Conservation (phyloP, 345 rosid genomes). For the Aquilaria yunnanensis region DNA sequence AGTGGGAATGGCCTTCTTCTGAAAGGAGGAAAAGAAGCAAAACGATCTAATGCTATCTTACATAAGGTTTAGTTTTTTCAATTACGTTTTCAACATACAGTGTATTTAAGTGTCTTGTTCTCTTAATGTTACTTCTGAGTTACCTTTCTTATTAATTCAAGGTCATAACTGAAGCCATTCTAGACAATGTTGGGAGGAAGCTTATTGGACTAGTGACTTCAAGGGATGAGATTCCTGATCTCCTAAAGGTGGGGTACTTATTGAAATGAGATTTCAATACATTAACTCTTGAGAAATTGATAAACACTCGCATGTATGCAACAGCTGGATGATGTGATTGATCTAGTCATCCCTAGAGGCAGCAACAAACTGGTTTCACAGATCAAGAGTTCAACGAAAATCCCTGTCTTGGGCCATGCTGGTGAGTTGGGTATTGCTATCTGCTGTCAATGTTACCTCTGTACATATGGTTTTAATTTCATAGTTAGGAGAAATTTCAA, state of each 20-base stretch:
- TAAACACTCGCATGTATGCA: conserved; percentile 19
- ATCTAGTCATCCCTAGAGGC: conserved; percentile 99
- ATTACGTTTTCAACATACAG: not conserved
- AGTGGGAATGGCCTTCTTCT: conserved; percentile 94
- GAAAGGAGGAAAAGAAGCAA: conserved; percentile 98
- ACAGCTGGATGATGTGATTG: conserved; percentile 98
- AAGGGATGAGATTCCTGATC: conserved; percentile 94
- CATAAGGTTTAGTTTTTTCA: conserved; percentile 56
- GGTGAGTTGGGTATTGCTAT: conserved; percentile 41
- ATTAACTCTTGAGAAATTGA: conserved; percentile 10
- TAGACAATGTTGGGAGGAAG: conserved; percentile 63
- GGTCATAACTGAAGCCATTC: conserved; percentile 93
- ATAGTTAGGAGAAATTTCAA: no score
- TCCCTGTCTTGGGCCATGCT: conserved; percentile 96
- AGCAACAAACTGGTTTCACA: conserved; percentile 91
- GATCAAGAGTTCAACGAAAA: conserved; percentile 85
- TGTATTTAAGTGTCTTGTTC: not conserved
- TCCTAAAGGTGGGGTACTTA: conserved; percentile 59
- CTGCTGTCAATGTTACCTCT: not conserved
- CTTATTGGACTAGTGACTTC: conserved; percentile 94
- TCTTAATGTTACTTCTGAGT: conserved; percentile 4
- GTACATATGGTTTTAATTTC: no score
- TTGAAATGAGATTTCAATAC: not conserved
- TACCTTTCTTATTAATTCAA: conserved; percentile 18
- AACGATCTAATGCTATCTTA: conserved; percentile 82